These are phyloP conservation scores for Strigomonas culicis DNA, from an alignment of 208 protist genomes.

Conservation along the genomic window DNA sequence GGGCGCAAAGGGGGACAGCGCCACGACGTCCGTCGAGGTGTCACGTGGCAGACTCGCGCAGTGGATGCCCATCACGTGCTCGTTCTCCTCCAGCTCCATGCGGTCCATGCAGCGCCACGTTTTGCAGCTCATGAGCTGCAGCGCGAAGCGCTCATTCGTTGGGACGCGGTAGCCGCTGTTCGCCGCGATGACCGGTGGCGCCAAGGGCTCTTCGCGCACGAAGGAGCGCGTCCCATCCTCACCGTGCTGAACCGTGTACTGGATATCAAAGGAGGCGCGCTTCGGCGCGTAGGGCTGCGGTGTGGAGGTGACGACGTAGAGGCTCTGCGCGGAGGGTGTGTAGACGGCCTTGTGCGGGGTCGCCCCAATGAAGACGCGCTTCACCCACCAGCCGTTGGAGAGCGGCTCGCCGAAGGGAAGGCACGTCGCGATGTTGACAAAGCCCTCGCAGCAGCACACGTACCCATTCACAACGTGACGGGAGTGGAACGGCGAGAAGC, in stretches of 20 bases:
- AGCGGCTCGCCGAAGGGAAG: slow-evolving; percentile 43
- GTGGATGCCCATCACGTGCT: slow-evolving; percentile 66
- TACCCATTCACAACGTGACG: slow-evolving; percentile 47
- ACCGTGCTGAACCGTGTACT: slow-evolving; percentile 38
- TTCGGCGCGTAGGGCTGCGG: slow-evolving; percentile 59
- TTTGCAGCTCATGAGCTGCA: slow-evolving; percentile 51
- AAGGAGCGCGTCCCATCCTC: slow-evolving; percentile 53
- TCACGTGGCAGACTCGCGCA: slow-evolving; percentile 51
- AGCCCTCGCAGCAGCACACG: slow-evolving; percentile 80
- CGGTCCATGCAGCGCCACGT: slow-evolving; percentile 47
- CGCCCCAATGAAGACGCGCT: slow-evolving; percentile 60
- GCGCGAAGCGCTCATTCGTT: slow-evolving; percentile 58
- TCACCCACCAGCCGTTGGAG: slow-evolving; percentile 60
- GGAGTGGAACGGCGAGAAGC: slow-evolving; percentile 71
- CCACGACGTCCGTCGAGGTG: slow-evolving; percentile 29
- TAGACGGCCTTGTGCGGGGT: slow-evolving; percentile 85
- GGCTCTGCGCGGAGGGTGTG: slow-evolving; percentile 49
- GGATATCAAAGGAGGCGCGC: slow-evolving; percentile 79
- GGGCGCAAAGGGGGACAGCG: slow-evolving; percentile 28
- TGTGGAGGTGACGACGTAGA: slow-evolving; percentile 68
- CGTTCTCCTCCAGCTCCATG: slow-evolving; percentile 69
- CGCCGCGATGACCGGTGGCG: slow-evolving; percentile 28
- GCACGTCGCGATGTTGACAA: slow-evolving; percentile 75
- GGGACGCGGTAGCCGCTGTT: slow-evolving; percentile 55
- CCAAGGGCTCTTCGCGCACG: slow-evolving; percentile 32